Evolutionary conservation across 2,329 filamentous ascomycete species (phyloP), one percentile per base, ranked within the genome.

Genomic region (Dactylellina sp.): DNA sequence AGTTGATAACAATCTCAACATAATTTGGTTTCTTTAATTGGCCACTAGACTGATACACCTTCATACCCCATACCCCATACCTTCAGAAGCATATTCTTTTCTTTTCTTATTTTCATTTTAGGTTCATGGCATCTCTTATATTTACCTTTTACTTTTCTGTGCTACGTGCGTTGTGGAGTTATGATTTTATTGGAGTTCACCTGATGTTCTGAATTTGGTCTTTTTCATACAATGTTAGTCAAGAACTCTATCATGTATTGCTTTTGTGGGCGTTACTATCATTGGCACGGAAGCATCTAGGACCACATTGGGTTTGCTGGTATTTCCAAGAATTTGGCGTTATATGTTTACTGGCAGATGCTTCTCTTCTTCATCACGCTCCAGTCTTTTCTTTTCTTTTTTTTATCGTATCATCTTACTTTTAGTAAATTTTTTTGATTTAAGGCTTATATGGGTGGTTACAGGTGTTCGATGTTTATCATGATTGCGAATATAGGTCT

Each of bases 61-160:
- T 71, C 52, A 63, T 70, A 64, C 75, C 59, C 71, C 68, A 59
- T 56, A 76, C 20, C 71, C 72, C 50, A n/a, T n/a, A n/a, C n/a
- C n/a, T n/a, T n/a, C n/a, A n/a, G 28, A 32, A 32, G 5, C 28
- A 32, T 57, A 72, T 71, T 55, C 46, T 74, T 72, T 64, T 68
- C 50, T 32, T 64, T 71, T 50, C 53, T 35, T 56, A 37, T 55
- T 60, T 22, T 55, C 44, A 47, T 56, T 42, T 44, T n/a, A 25
- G n/a, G 35, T 40, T 28, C 14, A 39, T 20, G 42, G 53, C 60
- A 62, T 16, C 4, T 16, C 37, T 40, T 18, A 5, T 42, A 6
- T 18, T 4, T 18, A 42, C 12, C 20, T 20, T 24, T 20, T 7
- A 46, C 6, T 20, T 46, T 46, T 46, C 6, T 46, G 18, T 46